Evolutionary conservation across 2,329 filamentous ascomycete species (phyloP), one percentile per base, ranked within the genome.

Genomic region (Sporothrix brunneoviolacea): DNA sequence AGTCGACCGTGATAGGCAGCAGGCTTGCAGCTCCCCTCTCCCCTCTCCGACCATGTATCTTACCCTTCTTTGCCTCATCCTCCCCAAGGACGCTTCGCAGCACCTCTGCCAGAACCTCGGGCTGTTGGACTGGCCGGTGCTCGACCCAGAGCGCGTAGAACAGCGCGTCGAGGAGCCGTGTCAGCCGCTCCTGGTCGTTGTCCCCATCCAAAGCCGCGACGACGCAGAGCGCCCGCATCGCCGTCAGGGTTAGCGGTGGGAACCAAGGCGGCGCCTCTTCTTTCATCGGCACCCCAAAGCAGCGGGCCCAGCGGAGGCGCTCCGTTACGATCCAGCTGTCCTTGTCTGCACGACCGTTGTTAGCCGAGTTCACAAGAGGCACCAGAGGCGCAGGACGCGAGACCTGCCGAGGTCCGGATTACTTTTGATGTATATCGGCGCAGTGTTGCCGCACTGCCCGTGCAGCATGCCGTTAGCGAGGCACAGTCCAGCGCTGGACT

Each of bases 391-490:
- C 4, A 6, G 3, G 33, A 8, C n/a, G 4, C n/a, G n/a, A 28
- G 37, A 15, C 18, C 32, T 27, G 4, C 8, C 44, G 8, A 59
- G n/a, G n/a, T n/a, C n/a, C n/a, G n/a, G n/a, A n/a, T n/a, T n/a
- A 68, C 65, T 70, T 48, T 66, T 67, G 54, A 70, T 65, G 6
- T 56, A 56, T 18, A 70, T 59, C 7, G 68, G 68, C 4, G 65
- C 47, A 4, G 61, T 65, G 50, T 70, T 69, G 24, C 62, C 61
- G 46, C 63, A 63, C 62, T 67, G 41, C 18, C 18, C 8, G 21
- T 12, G 13, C n/a, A 6, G 22, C 10, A 6, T 24, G 32, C 33
- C 8, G 40, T 30, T n/a, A 44, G 32, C 15, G 6, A 16, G 22
- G 8, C 21, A 13, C 8, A 27, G 13, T 5, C n/a, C 8, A 19